Percentiles rank a stretch among this genome's conserved stretches.
These are phyloP conservation scores for Leersia perrieri DNA, from an alignment of 176 grass and related monocot genomes.

Conservation along the genomic window DNA sequence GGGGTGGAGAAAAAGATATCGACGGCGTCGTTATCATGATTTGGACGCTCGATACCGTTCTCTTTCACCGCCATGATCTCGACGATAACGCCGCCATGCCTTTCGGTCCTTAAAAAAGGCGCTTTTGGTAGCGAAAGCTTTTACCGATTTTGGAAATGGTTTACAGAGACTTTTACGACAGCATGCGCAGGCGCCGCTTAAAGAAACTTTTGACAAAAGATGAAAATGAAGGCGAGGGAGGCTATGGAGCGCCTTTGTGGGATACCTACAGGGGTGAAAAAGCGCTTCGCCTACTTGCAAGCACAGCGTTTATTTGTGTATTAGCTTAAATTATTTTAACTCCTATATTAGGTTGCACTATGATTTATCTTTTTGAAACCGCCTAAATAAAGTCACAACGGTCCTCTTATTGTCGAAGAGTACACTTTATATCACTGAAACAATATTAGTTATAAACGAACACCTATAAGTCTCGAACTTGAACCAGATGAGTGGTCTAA, in stretches of 20 bases:
- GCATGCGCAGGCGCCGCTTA: background rate
- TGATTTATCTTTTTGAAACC: no score
- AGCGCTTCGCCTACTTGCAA: background rate
- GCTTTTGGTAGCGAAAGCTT: background rate
- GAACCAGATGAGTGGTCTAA: no score
- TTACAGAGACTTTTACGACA: background rate
- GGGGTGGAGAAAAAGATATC: background rate
- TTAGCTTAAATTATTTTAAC: no score
- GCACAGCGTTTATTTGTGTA: background rate
- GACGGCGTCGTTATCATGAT: background rate
- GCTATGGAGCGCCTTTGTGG: background rate
- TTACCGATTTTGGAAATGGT: background rate
- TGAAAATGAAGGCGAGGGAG: background rate
- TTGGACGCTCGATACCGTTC: background rate
- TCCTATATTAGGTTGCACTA: no score
- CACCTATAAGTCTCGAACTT: no score
- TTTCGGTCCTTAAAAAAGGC: background rate
- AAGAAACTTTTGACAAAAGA: conserved; percentile 18
- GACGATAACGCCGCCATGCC: background rate
- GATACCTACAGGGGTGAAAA: background rate
- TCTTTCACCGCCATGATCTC: background rate
- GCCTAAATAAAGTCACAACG: no score
- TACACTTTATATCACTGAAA: no score
- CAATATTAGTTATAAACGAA: no score
- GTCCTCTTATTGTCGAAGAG: no score